These are phyloP conservation scores for Diaporthe ilicicola DNA, from an alignment of 2,329 filamentous ascomycete genomes.

Conservation along the genomic window DNA sequence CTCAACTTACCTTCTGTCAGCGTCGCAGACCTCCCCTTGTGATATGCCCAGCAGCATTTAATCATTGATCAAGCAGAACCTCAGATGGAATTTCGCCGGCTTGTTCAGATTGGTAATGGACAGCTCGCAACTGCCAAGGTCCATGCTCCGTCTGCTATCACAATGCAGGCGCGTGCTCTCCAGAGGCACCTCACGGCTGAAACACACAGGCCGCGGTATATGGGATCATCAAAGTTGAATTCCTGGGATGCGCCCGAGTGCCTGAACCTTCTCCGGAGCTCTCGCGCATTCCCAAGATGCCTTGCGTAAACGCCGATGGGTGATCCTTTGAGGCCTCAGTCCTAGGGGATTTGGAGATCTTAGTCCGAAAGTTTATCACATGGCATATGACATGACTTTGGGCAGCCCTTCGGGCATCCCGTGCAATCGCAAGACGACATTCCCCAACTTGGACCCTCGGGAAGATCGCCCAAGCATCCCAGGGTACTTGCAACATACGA, in stretches of 20 bases:
- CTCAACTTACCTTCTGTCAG: constrained; percentile 21
- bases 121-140: constrained; percentile 18
- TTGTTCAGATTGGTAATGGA: constrained; percentile 18
- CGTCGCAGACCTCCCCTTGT: neutral
- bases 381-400: constrained; percentile 15
- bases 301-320: constrained; percentile 22
- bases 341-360: neutral
- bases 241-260: constrained; percentile 12
- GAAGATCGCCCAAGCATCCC: neutral
- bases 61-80: neutral
- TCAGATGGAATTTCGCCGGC: constrained; percentile 1
- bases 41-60: neutral
- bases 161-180: constrained; percentile 3
- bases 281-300: neutral
- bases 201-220: constrained; percentile 22
- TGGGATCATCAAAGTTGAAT: constrained; percentile 9
- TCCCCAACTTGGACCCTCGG: neutral
- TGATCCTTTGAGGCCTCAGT: constrained; percentile 2
- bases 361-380: neutral
- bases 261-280: constrained; percentile 3
- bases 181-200: constrained; percentile 13
- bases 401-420: neutral
- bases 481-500: neutral
- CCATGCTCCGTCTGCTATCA: constrained; percentile 4
- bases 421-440: neutral